Evolutionary conservation across 768 basidiomycete species (phyloP), one percentile per base, ranked within the genome.

Genomic region (Serendipita sp.): DNA sequence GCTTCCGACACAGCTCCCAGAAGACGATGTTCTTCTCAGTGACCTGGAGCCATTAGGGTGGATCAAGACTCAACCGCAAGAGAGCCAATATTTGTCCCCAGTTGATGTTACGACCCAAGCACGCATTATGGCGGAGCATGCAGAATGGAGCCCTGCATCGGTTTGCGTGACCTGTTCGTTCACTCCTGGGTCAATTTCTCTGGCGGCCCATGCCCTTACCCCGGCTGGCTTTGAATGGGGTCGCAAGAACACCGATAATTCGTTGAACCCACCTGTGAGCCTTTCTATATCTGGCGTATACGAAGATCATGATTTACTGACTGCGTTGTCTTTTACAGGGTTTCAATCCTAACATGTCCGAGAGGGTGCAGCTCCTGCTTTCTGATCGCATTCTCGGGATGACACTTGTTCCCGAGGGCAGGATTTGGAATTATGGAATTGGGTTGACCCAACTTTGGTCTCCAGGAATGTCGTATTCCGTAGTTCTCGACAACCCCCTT

Each of bases 311-410:
- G 24, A 22, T 61, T 43, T 50, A 41, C 38, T 62, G 61, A 65
- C 61, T 64, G 14, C 66, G 31, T 51, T 63, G 56, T 66, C 71
- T 42, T 68, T n/a, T n/a, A n/a, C n/a, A 84, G 76, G 92, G 95
- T 43, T 99, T 95, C 78, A 98, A 95, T 73, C 90, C 93, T n/a
- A 90, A 89, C 67, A 97, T 97, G 95, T 95, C 92, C 1, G 94
- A 95, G 71, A 85, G 92, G 24, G 92, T 96, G 30, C 75, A 79
- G 72, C 78, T 98, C 33, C 77, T 98, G 63, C 77, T 98, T 24
- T 97, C 94, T 17, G 96, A 99, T 70, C 88, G 95, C 66, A 85
- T 99, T 66, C 80, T 98, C 16, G 96, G 94, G 24, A 93, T 94
- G 84, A 95, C 92, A 0, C 76, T 98, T 5, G 91, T 95, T 17